These are phyloP conservation scores for Globisporangium acanthophoron DNA, from an alignment of 352 stramenopile species.

Conservation along the genomic window DNA sequence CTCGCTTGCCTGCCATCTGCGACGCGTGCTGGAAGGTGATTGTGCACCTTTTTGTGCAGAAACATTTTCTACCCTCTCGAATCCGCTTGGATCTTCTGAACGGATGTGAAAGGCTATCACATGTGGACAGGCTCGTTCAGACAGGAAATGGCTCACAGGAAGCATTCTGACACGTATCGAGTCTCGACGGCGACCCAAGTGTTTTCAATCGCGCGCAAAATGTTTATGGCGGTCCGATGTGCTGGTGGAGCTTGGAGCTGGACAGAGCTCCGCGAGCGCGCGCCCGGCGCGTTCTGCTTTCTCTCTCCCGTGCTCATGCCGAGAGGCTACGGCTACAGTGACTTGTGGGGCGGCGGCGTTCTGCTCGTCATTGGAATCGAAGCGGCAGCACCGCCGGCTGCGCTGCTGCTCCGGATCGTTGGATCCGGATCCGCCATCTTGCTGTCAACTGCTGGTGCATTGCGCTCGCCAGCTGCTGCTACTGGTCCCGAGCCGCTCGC, in stretches of 20 bases:
- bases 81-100: too few species aligned
- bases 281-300: slow-evolving; percentile 1
- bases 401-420: not conserved
- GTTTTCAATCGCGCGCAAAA: too few species aligned
- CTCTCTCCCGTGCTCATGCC: not conserved
- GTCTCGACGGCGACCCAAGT: too few species aligned
- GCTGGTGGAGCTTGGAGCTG: too few species aligned
- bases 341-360: not conserved
- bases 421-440: not conserved
- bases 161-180: too few species aligned
- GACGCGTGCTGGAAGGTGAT: not conserved
- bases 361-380: not conserved
- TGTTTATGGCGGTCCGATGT: too few species aligned
- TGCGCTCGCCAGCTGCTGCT: not conserved
- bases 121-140: not conserved
- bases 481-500: not conserved
- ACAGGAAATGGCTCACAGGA: not conserved
- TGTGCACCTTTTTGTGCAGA: not conserved
- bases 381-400: not conserved
- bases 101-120: not conserved
- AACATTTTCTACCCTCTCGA: not conserved
- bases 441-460: not conserved
- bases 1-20: not conserved
- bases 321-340: not conserved
- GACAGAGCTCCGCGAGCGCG: not conserved